These are phyloP conservation scores for Cajanus cajan DNA, from an alignment of 306 rosid species.

Conservation along the genomic window DNA sequence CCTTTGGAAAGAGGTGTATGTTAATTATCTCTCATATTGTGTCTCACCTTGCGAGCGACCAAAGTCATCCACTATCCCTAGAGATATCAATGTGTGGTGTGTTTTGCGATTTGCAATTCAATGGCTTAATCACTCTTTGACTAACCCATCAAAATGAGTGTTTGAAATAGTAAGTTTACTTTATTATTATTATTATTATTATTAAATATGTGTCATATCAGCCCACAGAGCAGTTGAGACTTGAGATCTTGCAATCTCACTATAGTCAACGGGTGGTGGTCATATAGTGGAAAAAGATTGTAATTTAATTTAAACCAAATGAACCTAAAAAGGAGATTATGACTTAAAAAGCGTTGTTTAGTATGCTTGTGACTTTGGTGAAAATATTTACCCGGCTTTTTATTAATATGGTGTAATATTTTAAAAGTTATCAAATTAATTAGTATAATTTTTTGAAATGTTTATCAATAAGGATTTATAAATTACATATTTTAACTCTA, in stretches of 20 bases:
- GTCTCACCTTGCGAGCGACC: too few relatives aligned
- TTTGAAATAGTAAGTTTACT: background rate
- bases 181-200: too few relatives aligned
- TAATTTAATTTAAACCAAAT: background rate
- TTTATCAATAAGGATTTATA: too few relatives aligned
- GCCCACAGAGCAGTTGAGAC: slow-evolving; percentile 9
- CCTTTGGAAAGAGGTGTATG: too few relatives aligned
- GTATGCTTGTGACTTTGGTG: background rate
- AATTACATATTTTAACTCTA: too few relatives aligned
- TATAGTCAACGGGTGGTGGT: slow-evolving; percentile 3
- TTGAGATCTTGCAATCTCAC: background rate
- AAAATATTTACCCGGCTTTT: background rate
- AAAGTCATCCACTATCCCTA: too few relatives aligned
- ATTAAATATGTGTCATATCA: background rate
- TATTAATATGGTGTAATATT: background rate
- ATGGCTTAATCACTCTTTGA: background rate
- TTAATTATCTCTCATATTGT: too few relatives aligned
- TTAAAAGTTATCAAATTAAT: too few relatives aligned
- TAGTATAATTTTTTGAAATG: too few relatives aligned
- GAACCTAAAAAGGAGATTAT: background rate
- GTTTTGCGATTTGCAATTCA: background rate
- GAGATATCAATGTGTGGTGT: background rate
- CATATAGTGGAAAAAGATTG: background rate
- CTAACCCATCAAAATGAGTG: background rate
- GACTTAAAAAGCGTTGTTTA: background rate